phyloP scores from a whole-genome alignment of 2,329 filamentous ascomycete genomes.

The Thelonectria rubi region DNA sequence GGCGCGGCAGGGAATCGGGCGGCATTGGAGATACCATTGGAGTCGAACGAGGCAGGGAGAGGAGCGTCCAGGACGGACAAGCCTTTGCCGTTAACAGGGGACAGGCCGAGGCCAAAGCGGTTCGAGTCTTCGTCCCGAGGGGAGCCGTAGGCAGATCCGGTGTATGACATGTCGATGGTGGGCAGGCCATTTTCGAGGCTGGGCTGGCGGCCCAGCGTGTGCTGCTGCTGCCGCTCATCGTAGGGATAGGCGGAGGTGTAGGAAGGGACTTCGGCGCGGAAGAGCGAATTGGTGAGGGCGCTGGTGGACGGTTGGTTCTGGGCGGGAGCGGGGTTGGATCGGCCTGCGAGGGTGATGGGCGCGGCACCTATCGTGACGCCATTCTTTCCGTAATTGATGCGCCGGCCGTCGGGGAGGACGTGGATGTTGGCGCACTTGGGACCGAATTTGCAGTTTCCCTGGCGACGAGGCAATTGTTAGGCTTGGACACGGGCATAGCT shows the following conservation, averaged over 20 bases:
- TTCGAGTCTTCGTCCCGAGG: conserved; percentile 73
- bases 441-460: conserved; percentile 99
- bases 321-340: conserved; percentile 61
- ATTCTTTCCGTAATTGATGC: conserved; percentile 82
- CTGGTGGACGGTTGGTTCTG: conserved; percentile 70
- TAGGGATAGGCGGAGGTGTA: conserved; percentile 51
- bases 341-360: conserved; percentile 69
- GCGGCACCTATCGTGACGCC: conserved; percentile 71
- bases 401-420: conserved; percentile 89
- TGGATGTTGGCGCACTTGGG: conserved; percentile 97
- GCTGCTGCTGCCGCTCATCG: conserved; percentile 53
- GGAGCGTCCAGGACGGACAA: conserved; percentile 94
- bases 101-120: conserved; percentile 76
- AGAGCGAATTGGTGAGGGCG: conserved; percentile 70
- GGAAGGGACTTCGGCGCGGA: conserved; percentile 53
- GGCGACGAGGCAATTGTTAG: conserved; percentile 33
- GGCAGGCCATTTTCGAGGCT: conserved; percentile 66
- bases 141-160: conserved; percentile 77
- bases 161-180: conserved; percentile 67
- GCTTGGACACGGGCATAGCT: conserved; percentile 18
- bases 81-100: conserved; percentile 74
- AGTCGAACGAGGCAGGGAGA: conserved; percentile 93
- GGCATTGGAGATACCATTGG: conserved; percentile 91
- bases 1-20: conserved; percentile 81
- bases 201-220: conserved; percentile 57